These are phyloP conservation scores for Botrytis deweyae DNA, from an alignment of 2,329 filamentous ascomycete species.

Conservation along the genomic window DNA sequence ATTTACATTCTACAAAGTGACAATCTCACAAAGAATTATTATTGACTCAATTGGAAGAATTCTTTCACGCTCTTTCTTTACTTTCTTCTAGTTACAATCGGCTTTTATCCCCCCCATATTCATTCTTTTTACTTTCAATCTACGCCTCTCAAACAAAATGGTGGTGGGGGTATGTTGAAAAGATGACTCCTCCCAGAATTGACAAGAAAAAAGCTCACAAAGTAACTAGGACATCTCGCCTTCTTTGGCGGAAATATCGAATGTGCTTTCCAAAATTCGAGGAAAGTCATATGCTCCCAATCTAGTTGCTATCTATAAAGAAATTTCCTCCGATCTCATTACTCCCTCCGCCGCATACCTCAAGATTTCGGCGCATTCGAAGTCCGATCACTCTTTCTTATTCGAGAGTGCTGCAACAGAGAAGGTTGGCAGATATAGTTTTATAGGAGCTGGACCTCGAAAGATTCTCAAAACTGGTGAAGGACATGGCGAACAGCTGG, in stretches of 20 bases:
- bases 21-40: background rate
- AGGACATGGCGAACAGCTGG: constrained; percentile 78
- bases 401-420: constrained; percentile 96
- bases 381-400: constrained; percentile 82
- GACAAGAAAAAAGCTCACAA: constrained; percentile 29
- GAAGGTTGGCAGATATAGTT: constrained; percentile 91
- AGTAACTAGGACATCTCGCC: constrained; percentile 51
- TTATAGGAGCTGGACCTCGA: constrained; percentile 77
- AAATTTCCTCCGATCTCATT: constrained; percentile 87
- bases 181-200: constrained; percentile 28
- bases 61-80: background rate
- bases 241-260: constrained; percentile 58
- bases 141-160: constrained; percentile 29
- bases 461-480: constrained; percentile 86
- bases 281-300: constrained; percentile 61
- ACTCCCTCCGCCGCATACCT: constrained; percentile 95
- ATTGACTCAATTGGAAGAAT: background rate
- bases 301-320: constrained; percentile 77
- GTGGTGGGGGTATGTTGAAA: constrained; percentile 31
- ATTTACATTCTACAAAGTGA: background rate
- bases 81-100: background rate
- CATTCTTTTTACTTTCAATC: background rate
- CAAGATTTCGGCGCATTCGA: constrained; percentile 75
- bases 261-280: constrained; percentile 53
- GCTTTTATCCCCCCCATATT: background rate